These are phyloP conservation scores for button mushroom (Agaricus bisporus) DNA, from an alignment of 768 basidiomycete species.

Conservation along the genomic window DNA sequence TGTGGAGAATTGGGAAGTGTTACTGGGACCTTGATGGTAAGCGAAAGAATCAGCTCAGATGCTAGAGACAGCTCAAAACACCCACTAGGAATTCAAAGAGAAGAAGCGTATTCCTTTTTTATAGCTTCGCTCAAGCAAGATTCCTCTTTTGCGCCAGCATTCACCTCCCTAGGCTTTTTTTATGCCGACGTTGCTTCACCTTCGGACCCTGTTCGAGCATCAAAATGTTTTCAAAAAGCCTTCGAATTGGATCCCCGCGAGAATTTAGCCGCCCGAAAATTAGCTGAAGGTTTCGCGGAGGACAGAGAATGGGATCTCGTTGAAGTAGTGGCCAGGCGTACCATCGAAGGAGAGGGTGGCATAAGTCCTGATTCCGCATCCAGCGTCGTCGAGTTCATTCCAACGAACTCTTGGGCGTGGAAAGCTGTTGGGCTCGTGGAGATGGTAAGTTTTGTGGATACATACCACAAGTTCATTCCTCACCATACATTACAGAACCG, in stretches of 20 bases:
- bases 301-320: conserved; percentile 95
- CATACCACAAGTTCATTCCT: neutral
- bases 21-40: conserved; percentile 69
- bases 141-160: conserved; percentile 80
- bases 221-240: conserved; percentile 96
- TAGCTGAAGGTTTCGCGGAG: conserved; percentile 88
- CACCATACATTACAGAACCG: conserved; percentile 40
- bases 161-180: conserved; percentile 89
- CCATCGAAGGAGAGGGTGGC: conserved; percentile 92
- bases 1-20: conserved; percentile 81
- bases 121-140: conserved; percentile 74
- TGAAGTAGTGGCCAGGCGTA: conserved; percentile 86
- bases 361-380: conserved; percentile 34
- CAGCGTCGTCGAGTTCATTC: conserved; percentile 47
- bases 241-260: conserved; percentile 94
- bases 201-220: conserved; percentile 77
- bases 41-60: conserved; percentile 16
- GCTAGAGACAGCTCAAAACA: conserved; percentile 2
- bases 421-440: conserved; percentile 92
- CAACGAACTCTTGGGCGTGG: conserved; percentile 95
- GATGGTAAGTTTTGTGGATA: conserved; percentile 46
- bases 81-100: conserved; percentile 36
- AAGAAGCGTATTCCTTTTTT: conserved; percentile 73
- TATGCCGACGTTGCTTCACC: conserved; percentile 69
- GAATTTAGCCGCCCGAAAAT: conserved; percentile 71